These are phyloP conservation scores for Verticillium nubilum DNA, from an alignment of 2,329 filamentous ascomycete species.

Conservation along the genomic window DNA sequence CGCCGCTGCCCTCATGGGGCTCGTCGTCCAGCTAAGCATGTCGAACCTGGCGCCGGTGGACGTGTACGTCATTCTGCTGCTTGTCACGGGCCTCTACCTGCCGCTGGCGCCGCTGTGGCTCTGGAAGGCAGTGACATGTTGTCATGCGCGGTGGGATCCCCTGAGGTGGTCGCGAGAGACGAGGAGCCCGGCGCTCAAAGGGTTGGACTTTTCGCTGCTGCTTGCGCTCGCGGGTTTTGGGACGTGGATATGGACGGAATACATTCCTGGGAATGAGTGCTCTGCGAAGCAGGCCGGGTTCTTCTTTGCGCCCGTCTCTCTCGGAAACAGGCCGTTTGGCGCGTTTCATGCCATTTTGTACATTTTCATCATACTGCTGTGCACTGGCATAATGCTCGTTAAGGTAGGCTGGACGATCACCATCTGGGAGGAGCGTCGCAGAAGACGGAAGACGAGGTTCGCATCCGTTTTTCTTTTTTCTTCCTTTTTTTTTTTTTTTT, in stretches of 20 bases:
- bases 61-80: slow-evolving; percentile 24
- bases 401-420: slow-evolving; percentile 16
- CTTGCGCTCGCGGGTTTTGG: slow-evolving; percentile 20
- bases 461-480: neutral
- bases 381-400: slow-evolving; percentile 16
- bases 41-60: slow-evolving; percentile 20
- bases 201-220: slow-evolving; percentile 19
- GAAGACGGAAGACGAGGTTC: slow-evolving; percentile 17
- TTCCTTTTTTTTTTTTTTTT: too few relatives aligned
- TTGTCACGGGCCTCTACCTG: slow-evolving; percentile 23
- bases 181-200: slow-evolving; percentile 18
- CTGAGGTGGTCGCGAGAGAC: slow-evolving; percentile 19
- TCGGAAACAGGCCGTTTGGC: slow-evolving; percentile 20
- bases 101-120: slow-evolving; percentile 25
- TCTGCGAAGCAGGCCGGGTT: slow-evolving; percentile 21
- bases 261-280: slow-evolving; percentile 19
- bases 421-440: slow-evolving; percentile 10
- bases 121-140: slow-evolving; percentile 26
- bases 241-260: slow-evolving; percentile 24
- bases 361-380: slow-evolving; percentile 18
- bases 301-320: slow-evolving; percentile 20
- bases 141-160: slow-evolving; percentile 23
- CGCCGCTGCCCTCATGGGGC: slow-evolving; percentile 15
- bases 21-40: slow-evolving; percentile 19
- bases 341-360: slow-evolving; percentile 24